These are phyloP conservation scores for Suillus subaureus DNA, from an alignment of 768 basidiomycete species.

Conservation along the genomic window DNA sequence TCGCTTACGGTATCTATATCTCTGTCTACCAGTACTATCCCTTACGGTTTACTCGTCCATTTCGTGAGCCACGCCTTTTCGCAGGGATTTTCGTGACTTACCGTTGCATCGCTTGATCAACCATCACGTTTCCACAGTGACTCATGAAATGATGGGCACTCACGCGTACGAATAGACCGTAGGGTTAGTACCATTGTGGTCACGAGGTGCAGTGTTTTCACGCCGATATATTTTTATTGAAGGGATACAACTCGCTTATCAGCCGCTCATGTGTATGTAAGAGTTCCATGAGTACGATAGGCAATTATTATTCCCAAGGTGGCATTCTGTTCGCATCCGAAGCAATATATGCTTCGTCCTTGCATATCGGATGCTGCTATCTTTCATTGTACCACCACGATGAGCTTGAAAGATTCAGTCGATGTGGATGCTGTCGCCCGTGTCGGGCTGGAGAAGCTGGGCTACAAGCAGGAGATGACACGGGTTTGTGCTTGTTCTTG, in stretches of 20 bases:
- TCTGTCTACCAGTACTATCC: no score
- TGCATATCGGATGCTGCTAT: background rate
- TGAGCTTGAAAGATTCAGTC: constrained; percentile 17
- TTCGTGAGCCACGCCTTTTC: no score
- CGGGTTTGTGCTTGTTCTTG: constrained; percentile 36
- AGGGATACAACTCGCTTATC: background rate
- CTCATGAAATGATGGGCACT: no score
- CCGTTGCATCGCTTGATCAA: no score
- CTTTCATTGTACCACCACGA: constrained; percentile 2
- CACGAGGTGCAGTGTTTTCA: background rate
- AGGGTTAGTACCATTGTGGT: background rate
- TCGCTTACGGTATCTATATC: no score
- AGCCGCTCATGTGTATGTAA: background rate
- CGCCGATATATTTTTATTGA: background rate
- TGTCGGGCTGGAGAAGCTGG: constrained; percentile 49
- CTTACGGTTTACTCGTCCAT: no score
- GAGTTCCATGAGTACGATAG: background rate
- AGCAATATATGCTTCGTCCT: background rate
- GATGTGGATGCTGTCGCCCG: constrained; percentile 32
- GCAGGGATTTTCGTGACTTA: no score
- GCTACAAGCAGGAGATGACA: constrained; percentile 57
- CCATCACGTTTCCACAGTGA: no score
- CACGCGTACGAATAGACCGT: no score
- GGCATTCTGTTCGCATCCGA: background rate
- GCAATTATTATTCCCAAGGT: background rate